Evolutionary conservation across 2,329 filamentous ascomycete species (phyloP).

Genomic region (Thielaviopsis musarum): DNA sequence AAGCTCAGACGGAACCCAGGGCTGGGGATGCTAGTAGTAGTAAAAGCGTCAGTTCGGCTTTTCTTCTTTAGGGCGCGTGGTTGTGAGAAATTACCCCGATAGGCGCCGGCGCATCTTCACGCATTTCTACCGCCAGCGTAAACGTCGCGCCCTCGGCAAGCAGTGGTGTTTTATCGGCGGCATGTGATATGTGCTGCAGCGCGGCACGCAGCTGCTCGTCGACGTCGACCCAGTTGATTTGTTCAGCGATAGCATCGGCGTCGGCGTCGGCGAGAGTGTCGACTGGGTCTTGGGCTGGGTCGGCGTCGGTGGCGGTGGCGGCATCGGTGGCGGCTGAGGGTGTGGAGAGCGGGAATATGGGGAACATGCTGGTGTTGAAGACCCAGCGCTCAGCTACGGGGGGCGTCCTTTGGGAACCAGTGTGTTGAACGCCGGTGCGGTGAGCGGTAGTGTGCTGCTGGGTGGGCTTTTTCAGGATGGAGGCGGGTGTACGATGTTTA

Average conservation of each 20-base stretch:
- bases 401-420: constrained; percentile 13
- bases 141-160: constrained; percentile 54
- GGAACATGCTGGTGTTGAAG: constrained; percentile 7
- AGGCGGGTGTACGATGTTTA: constrained; percentile 30
- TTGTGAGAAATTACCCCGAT: constrained; percentile 31
- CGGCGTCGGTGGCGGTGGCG: constrained; percentile 20
- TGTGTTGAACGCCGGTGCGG: constrained; percentile 19
- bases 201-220: constrained; percentile 57
- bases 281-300: constrained; percentile 13
- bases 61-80: not conserved
- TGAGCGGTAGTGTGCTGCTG: not conserved
- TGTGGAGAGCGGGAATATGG: constrained; percentile 1
- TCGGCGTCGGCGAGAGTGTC: constrained; percentile 13
- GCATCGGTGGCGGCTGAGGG: constrained; percentile 17
- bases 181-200: constrained; percentile 43
- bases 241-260: constrained; percentile 13
- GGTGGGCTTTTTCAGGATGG: not conserved
- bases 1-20: constrained; percentile 41
- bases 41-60: not conserved
- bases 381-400: constrained; percentile 13
- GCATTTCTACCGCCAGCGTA: constrained; percentile 58
- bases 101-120: constrained; percentile 39
- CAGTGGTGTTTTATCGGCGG: constrained; percentile 36
- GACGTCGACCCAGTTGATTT: constrained; percentile 40
- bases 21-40: constrained; percentile 34